Conservation (phyloP, 2,329 filamentous ascomycete genomes). For the Verticillium nubilum region DNA sequence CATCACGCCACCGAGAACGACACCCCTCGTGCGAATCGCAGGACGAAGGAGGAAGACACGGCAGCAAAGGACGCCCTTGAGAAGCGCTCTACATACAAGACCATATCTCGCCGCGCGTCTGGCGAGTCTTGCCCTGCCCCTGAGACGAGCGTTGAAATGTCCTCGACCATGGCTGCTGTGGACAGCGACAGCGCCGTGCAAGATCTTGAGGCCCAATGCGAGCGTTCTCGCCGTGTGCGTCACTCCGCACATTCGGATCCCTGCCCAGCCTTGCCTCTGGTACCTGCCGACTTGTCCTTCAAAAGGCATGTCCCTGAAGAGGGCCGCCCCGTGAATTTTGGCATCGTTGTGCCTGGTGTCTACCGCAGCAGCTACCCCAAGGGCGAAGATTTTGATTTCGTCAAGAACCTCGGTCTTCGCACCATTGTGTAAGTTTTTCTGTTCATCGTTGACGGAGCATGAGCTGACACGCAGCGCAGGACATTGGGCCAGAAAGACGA, state of each 20-base stretch:
- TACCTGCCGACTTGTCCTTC: not conserved
- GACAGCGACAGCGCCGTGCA: not conserved
- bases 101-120: constrained; percentile 2
- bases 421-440: constrained; percentile 63
- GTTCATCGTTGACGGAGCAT: constrained; percentile 1
- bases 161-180: not conserved
- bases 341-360: constrained; percentile 64
- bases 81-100: constrained; percentile 2
- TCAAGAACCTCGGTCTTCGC: constrained; percentile 64
- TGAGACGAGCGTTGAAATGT: not conserved
- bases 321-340: constrained; percentile 65
- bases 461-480: constrained; percentile 26
- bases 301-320: constrained; percentile 2
- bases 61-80: constrained; percentile 1
- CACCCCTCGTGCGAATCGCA: not conserved
- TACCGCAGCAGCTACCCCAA: constrained; percentile 81
- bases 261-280: not conserved
- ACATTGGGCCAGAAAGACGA: constrained; percentile 61
- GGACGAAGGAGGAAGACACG: not conserved
- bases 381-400: constrained; percentile 62
- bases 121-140: constrained; percentile 3
- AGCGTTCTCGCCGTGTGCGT: not conserved
- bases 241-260: not conserved
- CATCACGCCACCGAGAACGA: constrained; percentile 5
- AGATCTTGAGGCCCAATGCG: not conserved